Evolutionary conservation across 192 early-diverging fungal genomes (phyloP).

Genomic region (Pilaira anomala): DNA sequence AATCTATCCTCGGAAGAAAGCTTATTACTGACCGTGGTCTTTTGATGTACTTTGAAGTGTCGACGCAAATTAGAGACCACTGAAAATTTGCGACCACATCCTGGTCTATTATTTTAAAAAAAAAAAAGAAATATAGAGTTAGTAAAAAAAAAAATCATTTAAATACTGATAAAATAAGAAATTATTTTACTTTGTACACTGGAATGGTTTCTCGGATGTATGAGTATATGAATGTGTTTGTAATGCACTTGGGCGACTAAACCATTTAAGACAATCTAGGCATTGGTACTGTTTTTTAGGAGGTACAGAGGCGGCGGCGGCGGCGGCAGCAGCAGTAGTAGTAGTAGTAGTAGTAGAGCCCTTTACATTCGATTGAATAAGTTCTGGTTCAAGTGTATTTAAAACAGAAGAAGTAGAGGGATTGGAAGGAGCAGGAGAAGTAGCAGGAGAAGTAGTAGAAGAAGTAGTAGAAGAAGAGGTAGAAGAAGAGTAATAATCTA

Average conservation of each 20-base stretch:
- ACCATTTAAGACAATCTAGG: conserved; percentile 48
- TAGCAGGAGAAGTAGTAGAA: not conserved
- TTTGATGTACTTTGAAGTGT: conserved; percentile 50
- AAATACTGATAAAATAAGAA: too few relatives aligned
- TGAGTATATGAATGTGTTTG: conserved; percentile 59
- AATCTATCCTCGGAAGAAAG: conserved; percentile 18
- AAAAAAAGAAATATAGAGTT: not conserved
- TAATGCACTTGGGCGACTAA: conserved; percentile 54
- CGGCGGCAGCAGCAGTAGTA: too few relatives aligned
- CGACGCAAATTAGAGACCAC: conserved; percentile 63
- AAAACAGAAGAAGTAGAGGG: too few relatives aligned
- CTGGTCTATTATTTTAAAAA: conserved; percentile 7
- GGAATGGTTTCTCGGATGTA: conserved; percentile 56
- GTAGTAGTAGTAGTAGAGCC: too few relatives aligned
- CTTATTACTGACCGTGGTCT: not conserved
- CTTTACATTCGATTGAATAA: too few relatives aligned
- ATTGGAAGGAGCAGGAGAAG: not conserved
- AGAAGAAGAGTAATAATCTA: too few relatives aligned
- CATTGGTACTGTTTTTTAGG: conserved; percentile 43
- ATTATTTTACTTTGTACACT: conserved; percentile 40
- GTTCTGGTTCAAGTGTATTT: too few relatives aligned
- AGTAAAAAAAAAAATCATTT: not conserved
- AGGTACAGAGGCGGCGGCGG: too few relatives aligned
- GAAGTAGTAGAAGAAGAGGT: too few relatives aligned
- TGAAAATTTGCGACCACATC: conserved; percentile 58